Evolutionary conservation across 2,329 filamentous ascomycete species (phyloP).

Genomic region (Rhytidhysteron rufulum): DNA sequence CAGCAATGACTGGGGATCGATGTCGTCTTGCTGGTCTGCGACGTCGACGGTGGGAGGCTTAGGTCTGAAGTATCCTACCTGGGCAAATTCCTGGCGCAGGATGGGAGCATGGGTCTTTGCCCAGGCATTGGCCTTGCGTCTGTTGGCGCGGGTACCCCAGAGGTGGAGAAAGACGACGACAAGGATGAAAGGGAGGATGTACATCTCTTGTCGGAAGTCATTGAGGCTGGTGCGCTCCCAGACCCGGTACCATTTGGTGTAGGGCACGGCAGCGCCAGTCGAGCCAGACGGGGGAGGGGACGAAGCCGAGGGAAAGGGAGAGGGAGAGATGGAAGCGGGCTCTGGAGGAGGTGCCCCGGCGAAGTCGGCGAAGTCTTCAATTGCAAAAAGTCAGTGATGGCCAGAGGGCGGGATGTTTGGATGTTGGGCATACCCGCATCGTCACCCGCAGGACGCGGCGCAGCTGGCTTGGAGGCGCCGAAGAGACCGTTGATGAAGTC

Average conservation of each 20-base stretch:
- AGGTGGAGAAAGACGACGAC: conserved; percentile 75
- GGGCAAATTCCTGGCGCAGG: conserved; percentile 77
- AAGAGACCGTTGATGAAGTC: conserved; percentile 65
- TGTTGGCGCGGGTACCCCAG: conserved; percentile 76
- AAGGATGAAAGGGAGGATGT: conserved; percentile 72
- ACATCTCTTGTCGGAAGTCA: conserved; percentile 85
- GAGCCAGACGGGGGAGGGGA: conserved; percentile 32
- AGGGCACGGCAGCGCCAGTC: conserved; percentile 58
- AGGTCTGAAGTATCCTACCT: conserved; percentile 69
- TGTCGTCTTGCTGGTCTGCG: conserved; percentile 37
- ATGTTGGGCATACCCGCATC: conserved; percentile 53
- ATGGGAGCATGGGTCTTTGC: conserved; percentile 67
- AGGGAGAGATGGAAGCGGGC: conserved; percentile 45
- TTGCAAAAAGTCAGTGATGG: conserved; percentile 6
- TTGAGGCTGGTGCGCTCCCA: conserved; percentile 81
- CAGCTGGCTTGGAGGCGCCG: conserved; percentile 61
- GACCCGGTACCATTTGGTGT: conserved; percentile 94
- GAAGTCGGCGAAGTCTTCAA: conserved; percentile 88
- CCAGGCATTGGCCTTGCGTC: conserved; percentile 76
- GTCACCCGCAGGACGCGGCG: conserved; percentile 53
- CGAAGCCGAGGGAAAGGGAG: conserved; percentile 36
- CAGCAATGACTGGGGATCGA: conserved; percentile 59
- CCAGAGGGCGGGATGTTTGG: conserved; percentile 4
- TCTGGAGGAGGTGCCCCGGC: conserved; percentile 70
- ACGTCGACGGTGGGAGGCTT: conserved; percentile 42